Conservation (phyloP, 345 rosid species). For the Syzygium grande region DNA sequence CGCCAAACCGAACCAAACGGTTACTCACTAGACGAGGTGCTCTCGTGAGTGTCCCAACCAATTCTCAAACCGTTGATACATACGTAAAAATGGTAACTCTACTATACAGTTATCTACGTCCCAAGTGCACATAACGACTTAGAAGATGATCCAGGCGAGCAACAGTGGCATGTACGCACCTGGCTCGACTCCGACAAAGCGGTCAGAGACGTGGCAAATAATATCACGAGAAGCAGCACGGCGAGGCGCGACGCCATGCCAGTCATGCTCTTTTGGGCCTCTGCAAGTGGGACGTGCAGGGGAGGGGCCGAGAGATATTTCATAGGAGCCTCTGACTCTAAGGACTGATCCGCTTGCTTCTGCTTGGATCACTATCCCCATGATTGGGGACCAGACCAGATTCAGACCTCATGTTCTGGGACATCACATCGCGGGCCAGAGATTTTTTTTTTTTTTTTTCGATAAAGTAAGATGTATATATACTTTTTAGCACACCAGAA, state of each 20-base stretch:
- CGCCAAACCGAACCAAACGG: neutral
- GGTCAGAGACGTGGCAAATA: neutral
- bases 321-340: neutral
- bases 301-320: neutral
- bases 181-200: neutral
- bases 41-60: neutral
- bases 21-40: fast-evolving
- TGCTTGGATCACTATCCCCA: neutral
- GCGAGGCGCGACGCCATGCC: neutral
- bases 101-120: neutral
- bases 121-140: neutral
- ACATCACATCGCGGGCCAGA: neutral
- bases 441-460: neutral
- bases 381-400: neutral
- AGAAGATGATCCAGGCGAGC: neutral
- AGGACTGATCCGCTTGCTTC: neutral
- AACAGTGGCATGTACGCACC: neutral
- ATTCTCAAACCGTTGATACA: neutral
- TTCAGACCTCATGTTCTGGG: neutral
- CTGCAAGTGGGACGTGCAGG: neutral
- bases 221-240: neutral
- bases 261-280: neutral
- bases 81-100: neutral
- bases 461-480: too few species aligned
- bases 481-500: too few species aligned